Base-by-base conservation (phyloP, 805 yeast species). In the Starmerella sirachaensis region DNA sequence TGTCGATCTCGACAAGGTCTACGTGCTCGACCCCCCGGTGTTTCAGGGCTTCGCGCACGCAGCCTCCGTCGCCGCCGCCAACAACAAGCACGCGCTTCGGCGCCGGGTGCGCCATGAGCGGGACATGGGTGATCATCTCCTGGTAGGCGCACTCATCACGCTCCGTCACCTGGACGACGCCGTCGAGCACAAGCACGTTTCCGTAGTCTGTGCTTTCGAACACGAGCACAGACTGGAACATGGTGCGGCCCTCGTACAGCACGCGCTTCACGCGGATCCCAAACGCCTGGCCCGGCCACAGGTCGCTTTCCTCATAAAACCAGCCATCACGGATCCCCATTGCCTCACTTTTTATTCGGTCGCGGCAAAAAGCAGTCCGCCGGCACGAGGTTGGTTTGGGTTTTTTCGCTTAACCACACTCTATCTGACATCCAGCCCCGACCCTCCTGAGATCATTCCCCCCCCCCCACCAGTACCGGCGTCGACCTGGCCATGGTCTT, bases 1-100 rank as follows among this genome's bases (percentile, higher is more conserved):
- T 78, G 60, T 85, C 96, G 46, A 85, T 86, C 55, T 85, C 96
- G n/a, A 82, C 88, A 57, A 85, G 66, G 11, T 79, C 77, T 12
- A 81, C 78, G 32, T 63, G 59, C 47, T 78, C 77, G 31, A 68
- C 63, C 5, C 68, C 64, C 27, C 64, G 63, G 53, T 80, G 88
- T 60, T 85, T 86, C 31, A 83, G 73, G 13, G 82, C 76, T 58
- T 85, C 96, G 52, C 96, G 70, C 25, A 86, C 62, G 16, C 85
- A 94, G 44, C 96, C 96, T 47, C 96, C 94, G 58, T 85, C 96
- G 29, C 96, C 96, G 18, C 96, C 96, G 19, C 98, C 98, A 56
- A 88, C 81, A 47, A 88, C 97, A 40, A 88, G 68, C 18, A 93
- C 96, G 53, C 71, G 78, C 69, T 82, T 83, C 41, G 97, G 97